These are phyloP conservation scores for Tylopilus sp. DNA, from an alignment of 1,284 basidiomycete genomes.

Conservation along the genomic window DNA sequence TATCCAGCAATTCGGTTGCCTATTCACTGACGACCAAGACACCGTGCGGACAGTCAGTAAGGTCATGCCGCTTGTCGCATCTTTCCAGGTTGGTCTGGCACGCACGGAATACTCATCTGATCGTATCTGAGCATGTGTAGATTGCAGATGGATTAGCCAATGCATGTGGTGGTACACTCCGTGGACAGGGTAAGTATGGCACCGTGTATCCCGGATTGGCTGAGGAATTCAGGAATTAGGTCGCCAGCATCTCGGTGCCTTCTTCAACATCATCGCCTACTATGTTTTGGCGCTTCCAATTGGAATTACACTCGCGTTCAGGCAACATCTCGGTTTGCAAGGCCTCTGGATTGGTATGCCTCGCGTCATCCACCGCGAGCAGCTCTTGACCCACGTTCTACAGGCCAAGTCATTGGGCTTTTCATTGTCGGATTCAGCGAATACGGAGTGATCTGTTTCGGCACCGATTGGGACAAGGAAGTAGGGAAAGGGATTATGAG, in stretches of 20 bases:
- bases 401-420: slow-evolving; percentile 70
- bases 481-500: slow-evolving; percentile 51
- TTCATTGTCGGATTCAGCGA: slow-evolving; percentile 72
- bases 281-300: slow-evolving; percentile 72
- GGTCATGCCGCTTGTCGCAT: slow-evolving; percentile 78
- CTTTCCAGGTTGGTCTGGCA: slow-evolving; percentile 58
- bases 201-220: not conserved
- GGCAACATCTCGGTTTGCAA: slow-evolving; percentile 51
- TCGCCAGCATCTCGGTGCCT: slow-evolving; percentile 70
- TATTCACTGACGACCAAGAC: slow-evolving; percentile 66
- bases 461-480: slow-evolving; percentile 66
- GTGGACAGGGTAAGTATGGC: slow-evolving; percentile 55
- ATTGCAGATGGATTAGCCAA: slow-evolving; percentile 72
- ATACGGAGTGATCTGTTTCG: slow-evolving; percentile 62
- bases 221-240: slow-evolving; percentile 39
- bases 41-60: slow-evolving; percentile 63
- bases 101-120: not conserved
- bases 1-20: slow-evolving; percentile 51
- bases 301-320: slow-evolving; percentile 69
- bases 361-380: not conserved
- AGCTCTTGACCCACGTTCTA: not conserved
- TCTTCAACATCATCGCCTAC: slow-evolving; percentile 75
- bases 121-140: slow-evolving; percentile 23
- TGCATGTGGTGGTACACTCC: slow-evolving; percentile 68
- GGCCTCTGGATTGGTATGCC: slow-evolving; percentile 67